These are phyloP conservation scores for Cotoneaster glaucophyllus DNA, from an alignment of 306 rosid genomes.

Conservation along the genomic window DNA sequence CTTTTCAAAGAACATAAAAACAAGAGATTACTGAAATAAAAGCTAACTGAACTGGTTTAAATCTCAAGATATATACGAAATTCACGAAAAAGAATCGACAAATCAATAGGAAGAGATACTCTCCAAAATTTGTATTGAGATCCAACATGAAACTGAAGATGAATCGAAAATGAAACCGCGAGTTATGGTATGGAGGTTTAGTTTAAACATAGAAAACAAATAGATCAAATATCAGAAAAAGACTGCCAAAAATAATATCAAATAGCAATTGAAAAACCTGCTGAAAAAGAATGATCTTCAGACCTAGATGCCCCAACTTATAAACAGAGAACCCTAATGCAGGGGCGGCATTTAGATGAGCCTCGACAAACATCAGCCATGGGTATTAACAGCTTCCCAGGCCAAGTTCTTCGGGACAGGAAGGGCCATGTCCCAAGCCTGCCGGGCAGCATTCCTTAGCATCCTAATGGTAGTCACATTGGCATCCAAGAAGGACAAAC, in stretches of 20 bases:
- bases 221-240: background rate
- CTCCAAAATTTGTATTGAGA: background rate
- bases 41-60: background rate
- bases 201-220: background rate
- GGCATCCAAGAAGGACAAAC: slow-evolving; percentile 58
- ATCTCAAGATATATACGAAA: background rate
- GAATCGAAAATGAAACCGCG: background rate
- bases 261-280: background rate
- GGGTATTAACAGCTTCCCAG: slow-evolving; percentile 76
- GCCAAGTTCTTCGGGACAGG: slow-evolving; percentile 49
- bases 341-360: background rate
- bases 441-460: slow-evolving; percentile 51
- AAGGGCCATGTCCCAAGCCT: slow-evolving; percentile 36
- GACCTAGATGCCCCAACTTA: slow-evolving; percentile 8
- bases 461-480: slow-evolving; percentile 46
- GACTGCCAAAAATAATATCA: slow-evolving; percentile 2
- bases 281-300: background rate
- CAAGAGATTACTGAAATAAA: background rate
- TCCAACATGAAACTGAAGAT: background rate
- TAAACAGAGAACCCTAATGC: background rate
- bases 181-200: background rate
- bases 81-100: background rate
- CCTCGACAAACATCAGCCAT: background rate
- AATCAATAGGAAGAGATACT: background rate
- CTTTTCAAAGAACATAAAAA: too few relatives aligned